phyloP scores from a whole-genome alignment of 2,329 filamentous ascomycete species.

The Cladophialophora chaetospira region DNA sequence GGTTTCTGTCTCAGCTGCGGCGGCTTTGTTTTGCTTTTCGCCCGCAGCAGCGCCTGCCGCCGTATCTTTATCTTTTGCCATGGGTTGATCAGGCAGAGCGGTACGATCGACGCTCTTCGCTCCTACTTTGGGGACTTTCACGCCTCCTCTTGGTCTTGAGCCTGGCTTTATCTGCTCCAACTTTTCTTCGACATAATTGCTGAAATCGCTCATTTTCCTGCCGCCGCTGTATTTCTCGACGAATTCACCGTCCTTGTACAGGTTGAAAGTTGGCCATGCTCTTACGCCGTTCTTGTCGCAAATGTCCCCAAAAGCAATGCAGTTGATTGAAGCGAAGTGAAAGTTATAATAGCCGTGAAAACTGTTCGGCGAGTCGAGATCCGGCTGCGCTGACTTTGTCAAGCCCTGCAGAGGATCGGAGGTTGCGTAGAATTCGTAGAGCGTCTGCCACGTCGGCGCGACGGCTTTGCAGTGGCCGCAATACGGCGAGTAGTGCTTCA shows the following conservation, averaged over 20 bases:
- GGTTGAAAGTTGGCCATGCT: conserved; percentile 73
- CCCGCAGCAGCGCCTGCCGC: conserved; percentile 43
- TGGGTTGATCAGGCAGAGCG: conserved; percentile 41
- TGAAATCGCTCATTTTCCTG: conserved; percentile 68
- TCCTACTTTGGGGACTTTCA: conserved; percentile 72
- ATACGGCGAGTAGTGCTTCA: conserved; percentile 56
- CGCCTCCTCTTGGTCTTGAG: conserved; percentile 67
- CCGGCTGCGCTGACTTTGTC: conserved; percentile 50
- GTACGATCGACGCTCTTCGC: conserved; percentile 54
- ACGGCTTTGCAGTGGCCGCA: conserved; percentile 74
- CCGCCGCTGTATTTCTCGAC: conserved; percentile 65
- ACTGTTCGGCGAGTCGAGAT: conserved; percentile 56
- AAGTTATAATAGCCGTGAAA: conserved; percentile 88
- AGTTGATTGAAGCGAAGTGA: conserved; percentile 84
- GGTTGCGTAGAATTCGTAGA: conserved; percentile 92
- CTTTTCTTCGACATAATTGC: conserved; percentile 70
- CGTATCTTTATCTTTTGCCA: conserved; percentile 47
- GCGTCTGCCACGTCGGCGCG: conserved; percentile 83
- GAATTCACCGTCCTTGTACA: conserved; percentile 77
- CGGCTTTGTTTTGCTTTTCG: conserved; percentile 46
- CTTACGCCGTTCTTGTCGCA: conserved; percentile 69
- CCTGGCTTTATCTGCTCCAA: conserved; percentile 80
- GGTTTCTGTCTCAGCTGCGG: conserved; percentile 40
- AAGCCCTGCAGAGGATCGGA: conserved; percentile 67
- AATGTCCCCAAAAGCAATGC: conserved; percentile 76